Percentiles rank a stretch among this genome's conserved stretches.
These are phyloP conservation scores for Malassezia japonica DNA, from an alignment of 1,284 basidiomycete species.

Conservation along the genomic window DNA sequence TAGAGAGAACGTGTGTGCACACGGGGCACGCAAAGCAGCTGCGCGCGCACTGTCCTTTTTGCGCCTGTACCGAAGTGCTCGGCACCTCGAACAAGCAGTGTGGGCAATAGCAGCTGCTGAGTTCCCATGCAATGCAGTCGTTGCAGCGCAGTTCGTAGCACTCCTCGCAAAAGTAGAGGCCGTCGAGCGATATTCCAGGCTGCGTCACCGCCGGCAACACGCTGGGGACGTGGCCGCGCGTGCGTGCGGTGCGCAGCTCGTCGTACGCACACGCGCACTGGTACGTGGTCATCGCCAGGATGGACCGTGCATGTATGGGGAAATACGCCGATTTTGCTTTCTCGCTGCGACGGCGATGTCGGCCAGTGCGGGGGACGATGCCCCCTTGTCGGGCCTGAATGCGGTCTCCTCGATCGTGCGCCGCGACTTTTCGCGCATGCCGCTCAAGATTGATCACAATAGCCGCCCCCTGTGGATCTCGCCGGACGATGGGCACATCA, in stretches of 20 bases:
- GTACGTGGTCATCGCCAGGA: background rate
- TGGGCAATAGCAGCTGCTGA: slow-evolving; percentile 93
- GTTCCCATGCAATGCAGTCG: slow-evolving; percentile 79
- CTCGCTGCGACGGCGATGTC: background rate
- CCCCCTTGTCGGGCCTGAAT: background rate
- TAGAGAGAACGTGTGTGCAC: slow-evolving; percentile 75
- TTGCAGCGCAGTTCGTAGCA: slow-evolving; percentile 90
- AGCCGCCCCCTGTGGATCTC: slow-evolving; percentile 46
- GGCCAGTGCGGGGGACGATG: background rate
- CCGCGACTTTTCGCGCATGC: slow-evolving; percentile 40
- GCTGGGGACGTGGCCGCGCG: background rate
- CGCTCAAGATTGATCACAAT: slow-evolving; percentile 42
- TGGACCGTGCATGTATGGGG: background rate
- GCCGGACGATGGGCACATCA: slow-evolving; percentile 45
- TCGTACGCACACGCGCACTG: slow-evolving; percentile 2
- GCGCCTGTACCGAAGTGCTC: slow-evolving; percentile 82
- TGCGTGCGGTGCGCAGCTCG: background rate
- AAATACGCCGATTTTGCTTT: background rate
- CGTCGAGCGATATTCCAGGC: slow-evolving; percentile 56
- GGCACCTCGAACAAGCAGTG: slow-evolving; percentile 99
- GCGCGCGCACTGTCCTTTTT: slow-evolving; percentile 93
- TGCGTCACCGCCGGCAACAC: background rate
- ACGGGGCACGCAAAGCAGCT: slow-evolving; percentile 95
- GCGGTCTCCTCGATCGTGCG: slow-evolving; percentile 15
- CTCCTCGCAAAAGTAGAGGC: slow-evolving; percentile 94